Evolutionary conservation across 2,329 filamentous ascomycete genomes (phyloP).

Genomic region (Nemania sp.): DNA sequence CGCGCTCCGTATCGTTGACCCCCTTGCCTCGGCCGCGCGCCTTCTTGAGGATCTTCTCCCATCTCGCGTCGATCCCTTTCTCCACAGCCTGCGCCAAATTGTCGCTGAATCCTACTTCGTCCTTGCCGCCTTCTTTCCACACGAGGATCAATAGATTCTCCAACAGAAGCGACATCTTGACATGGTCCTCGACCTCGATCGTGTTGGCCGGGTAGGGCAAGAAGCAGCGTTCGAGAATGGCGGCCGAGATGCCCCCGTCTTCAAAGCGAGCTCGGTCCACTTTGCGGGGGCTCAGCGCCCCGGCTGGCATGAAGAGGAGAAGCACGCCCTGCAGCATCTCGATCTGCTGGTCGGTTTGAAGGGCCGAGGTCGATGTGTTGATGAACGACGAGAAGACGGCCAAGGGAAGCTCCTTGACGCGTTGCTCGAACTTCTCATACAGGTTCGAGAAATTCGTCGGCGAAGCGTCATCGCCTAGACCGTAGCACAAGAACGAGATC

Average conservation of each 20-base stretch:
- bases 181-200: slow-evolving; percentile 66
- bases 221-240: slow-evolving; percentile 61
- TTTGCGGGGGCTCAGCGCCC: slow-evolving; percentile 47
- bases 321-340: slow-evolving; percentile 51
- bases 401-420: slow-evolving; percentile 61
- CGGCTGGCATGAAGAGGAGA: slow-evolving; percentile 49
- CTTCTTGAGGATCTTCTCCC: slow-evolving; percentile 49
- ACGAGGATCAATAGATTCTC: slow-evolving; percentile 65
- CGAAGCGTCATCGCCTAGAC: slow-evolving; percentile 45
- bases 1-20: slow-evolving; percentile 42
- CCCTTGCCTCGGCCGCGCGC: slow-evolving; percentile 26
- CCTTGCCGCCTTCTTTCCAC: slow-evolving; percentile 40
- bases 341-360: slow-evolving; percentile 46
- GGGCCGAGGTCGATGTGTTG: slow-evolving; percentile 44
- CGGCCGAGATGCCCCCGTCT: slow-evolving; percentile 45
- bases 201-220: slow-evolving; percentile 67
- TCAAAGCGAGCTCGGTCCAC: slow-evolving; percentile 44
- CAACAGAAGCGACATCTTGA: slow-evolving; percentile 69
- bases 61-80: slow-evolving; percentile 53
- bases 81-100: slow-evolving; percentile 46
- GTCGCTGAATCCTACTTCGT: slow-evolving; percentile 43
- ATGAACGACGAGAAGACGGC: slow-evolving; percentile 60
- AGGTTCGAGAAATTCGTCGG: slow-evolving; percentile 53
- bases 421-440: slow-evolving; percentile 61
- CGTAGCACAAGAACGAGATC: slow-evolving; percentile 52